phyloP scores from a whole-genome alignment of 2,329 filamentous ascomycete species.

The Apiospora hydei region DNA sequence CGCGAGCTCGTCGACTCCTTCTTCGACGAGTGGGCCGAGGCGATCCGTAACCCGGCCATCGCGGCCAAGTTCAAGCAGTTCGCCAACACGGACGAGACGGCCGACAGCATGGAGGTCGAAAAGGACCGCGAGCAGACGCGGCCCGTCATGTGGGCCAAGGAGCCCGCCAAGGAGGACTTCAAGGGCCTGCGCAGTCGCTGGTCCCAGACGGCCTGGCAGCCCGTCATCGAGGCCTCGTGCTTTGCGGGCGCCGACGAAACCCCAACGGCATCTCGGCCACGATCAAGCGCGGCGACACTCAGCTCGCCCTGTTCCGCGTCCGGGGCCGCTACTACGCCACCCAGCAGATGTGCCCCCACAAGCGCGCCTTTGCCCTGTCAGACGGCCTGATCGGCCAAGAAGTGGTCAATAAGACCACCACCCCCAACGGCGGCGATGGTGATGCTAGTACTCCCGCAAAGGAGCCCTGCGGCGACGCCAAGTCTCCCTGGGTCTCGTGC shows the following conservation, averaged over 20 bases:
- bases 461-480: slow-evolving; percentile 30
- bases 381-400: slow-evolving; percentile 84
- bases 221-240: slow-evolving; percentile 73
- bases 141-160: slow-evolving; percentile 80
- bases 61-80: slow-evolving; percentile 81
- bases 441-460: background rate
- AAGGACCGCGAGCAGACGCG: slow-evolving; percentile 75
- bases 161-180: slow-evolving; percentile 75
- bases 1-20: slow-evolving; percentile 81
- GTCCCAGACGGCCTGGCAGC: slow-evolving; percentile 76
- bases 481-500: slow-evolving; percentile 81
- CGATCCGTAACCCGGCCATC: slow-evolving; percentile 72
- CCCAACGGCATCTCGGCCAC: slow-evolving; percentile 77
- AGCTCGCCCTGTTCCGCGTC: slow-evolving; percentile 86
- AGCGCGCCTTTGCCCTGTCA: slow-evolving; percentile 86
- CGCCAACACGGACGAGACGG: slow-evolving; percentile 77
- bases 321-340: slow-evolving; percentile 82
- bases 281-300: slow-evolving; percentile 87
- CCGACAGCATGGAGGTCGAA: slow-evolving; percentile 74
- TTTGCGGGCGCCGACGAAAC: slow-evolving; percentile 70
- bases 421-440: slow-evolving; percentile 41
- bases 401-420: slow-evolving; percentile 36
- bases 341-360: slow-evolving; percentile 96
- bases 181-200: slow-evolving; percentile 68
- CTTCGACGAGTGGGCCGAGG: slow-evolving; percentile 93